A percentile compares a stretch with the other conserved stretches of the same genome.
These are phyloP conservation scores for Malassezia yamatoensis DNA, from an alignment of 1,284 basidiomycete species.

Conservation along the genomic window DNA sequence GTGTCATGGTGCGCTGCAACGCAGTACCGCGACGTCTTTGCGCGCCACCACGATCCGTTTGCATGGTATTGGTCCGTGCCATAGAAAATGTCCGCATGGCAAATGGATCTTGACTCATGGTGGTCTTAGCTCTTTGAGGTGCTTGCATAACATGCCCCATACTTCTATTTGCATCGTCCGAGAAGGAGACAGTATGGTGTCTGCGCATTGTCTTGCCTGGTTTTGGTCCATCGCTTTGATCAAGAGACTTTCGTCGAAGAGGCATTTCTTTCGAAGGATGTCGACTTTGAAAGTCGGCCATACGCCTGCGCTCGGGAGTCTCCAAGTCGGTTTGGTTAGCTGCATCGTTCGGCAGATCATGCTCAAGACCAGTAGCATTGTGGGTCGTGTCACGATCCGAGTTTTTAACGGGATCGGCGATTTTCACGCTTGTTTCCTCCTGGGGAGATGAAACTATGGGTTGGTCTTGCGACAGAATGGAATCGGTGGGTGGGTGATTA, in stretches of 20 bases:
- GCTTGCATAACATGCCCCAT: not conserved
- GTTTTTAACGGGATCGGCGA: too few species aligned
- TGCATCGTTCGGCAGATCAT: too few species aligned
- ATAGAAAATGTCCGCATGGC: not conserved
- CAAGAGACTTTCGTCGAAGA: not conserved
- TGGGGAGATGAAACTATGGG: too few species aligned
- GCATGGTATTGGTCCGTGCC: not conserved
- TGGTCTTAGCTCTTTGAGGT: not conserved
- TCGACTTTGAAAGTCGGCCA: too few species aligned
- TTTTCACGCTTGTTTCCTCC: too few species aligned
- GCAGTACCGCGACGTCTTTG: not conserved
- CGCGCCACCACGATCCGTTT: not conserved
- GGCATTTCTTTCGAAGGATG: not conserved
- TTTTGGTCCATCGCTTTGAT: not conserved
- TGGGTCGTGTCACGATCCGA: too few species aligned
- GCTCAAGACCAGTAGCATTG: too few species aligned
- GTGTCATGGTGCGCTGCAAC: conserved; percentile 30
- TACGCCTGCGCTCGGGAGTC: not conserved
- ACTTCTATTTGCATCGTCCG: not conserved
- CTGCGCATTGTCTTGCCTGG: not conserved
- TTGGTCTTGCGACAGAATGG: too few species aligned
- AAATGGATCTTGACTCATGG: not conserved
- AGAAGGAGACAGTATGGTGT: not conserved
- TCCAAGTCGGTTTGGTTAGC: too few species aligned
- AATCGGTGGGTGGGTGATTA: too few species aligned